phyloP scores from a whole-genome alignment of 176 grass and related monocot genomes.

The Aegilops bicornis region DNA sequence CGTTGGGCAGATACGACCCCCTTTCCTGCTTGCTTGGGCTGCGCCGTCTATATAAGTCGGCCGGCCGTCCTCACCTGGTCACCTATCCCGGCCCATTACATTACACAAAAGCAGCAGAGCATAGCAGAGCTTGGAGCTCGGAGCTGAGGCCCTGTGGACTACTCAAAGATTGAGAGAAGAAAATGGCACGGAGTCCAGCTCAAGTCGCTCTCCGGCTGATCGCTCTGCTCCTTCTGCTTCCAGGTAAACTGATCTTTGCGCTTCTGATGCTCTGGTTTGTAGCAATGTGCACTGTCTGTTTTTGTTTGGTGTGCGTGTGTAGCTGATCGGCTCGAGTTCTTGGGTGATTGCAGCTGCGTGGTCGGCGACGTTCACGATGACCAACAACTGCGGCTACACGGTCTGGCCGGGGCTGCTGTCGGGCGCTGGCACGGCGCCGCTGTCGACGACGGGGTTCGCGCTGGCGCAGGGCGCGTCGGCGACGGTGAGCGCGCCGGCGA shows the following conservation, averaged over 20 bases:
- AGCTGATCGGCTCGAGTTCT: background rate
- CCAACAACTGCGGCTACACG: constrained; percentile 78
- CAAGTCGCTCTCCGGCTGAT: constrained; percentile 26
- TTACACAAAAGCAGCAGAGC: background rate
- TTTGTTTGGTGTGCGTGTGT: background rate
- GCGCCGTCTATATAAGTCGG: constrained; percentile 21
- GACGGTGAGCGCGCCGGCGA: constrained; percentile 42
- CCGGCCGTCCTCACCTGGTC: background rate
- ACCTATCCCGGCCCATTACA: background rate
- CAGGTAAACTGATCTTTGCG: constrained; percentile 4
- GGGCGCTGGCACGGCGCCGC: constrained; percentile 60
- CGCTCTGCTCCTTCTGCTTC: constrained; percentile 43
- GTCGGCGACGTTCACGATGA: constrained; percentile 78
- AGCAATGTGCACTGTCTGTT: background rate
- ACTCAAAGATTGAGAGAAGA: background rate
- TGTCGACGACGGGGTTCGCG: constrained; percentile 67
- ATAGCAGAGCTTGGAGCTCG: background rate
- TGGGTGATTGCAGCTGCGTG: constrained; percentile 33
- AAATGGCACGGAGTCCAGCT: constrained; percentile 36
- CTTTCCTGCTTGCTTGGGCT: background rate
- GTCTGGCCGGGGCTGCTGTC: constrained; percentile 94
- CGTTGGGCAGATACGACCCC: background rate
- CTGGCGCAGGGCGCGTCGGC: constrained; percentile 59
- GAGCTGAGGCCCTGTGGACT: background rate
- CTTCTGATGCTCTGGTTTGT: background rate